These are phyloP conservation scores for Diplotaxis tenuifolia DNA, from an alignment of 345 rosid species.

Conservation along the genomic window DNA sequence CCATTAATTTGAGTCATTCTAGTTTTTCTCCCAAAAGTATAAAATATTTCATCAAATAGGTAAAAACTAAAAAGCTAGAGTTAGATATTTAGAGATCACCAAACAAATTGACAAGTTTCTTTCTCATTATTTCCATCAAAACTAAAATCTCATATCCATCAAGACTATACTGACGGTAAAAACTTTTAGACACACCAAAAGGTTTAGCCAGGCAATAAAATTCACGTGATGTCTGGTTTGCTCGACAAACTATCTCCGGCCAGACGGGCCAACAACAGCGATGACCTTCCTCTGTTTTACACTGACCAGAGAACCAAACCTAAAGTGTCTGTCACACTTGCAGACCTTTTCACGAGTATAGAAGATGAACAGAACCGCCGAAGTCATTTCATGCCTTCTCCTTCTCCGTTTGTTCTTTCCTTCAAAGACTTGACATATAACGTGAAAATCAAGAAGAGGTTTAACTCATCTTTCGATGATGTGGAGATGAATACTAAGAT, in stretches of 20 bases:
- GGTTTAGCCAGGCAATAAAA: background rate
- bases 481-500: conserved; percentile 38
- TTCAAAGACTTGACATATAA: conserved; percentile 66
- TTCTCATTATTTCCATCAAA: conserved; percentile 25
- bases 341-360: conserved; percentile 57
- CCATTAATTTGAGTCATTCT: too few relatives aligned
- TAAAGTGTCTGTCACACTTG: conserved; percentile 51
- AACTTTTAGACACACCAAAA: background rate
- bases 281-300: conserved; percentile 41
- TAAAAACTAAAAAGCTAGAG: conserved; percentile 26
- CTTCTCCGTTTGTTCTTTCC: conserved; percentile 69
- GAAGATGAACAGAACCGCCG: conserved; percentile 47
- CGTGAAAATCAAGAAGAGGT: conserved; percentile 47
- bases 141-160: conserved; percentile 5
- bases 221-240: conserved; percentile 35
- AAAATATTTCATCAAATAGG: background rate
- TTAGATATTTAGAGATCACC: conserved; percentile 58
- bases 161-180: too few relatives aligned
- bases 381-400: conserved; percentile 37
- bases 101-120: conserved; percentile 42
- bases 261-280: conserved; percentile 29
- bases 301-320: conserved; percentile 36
- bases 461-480: conserved; percentile 19
- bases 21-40: too few relatives aligned
- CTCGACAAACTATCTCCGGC: conserved; percentile 30